These are phyloP conservation scores for Clonostachys byssicola DNA, from an alignment of 2,329 filamentous ascomycete genomes.

Conservation along the genomic window DNA sequence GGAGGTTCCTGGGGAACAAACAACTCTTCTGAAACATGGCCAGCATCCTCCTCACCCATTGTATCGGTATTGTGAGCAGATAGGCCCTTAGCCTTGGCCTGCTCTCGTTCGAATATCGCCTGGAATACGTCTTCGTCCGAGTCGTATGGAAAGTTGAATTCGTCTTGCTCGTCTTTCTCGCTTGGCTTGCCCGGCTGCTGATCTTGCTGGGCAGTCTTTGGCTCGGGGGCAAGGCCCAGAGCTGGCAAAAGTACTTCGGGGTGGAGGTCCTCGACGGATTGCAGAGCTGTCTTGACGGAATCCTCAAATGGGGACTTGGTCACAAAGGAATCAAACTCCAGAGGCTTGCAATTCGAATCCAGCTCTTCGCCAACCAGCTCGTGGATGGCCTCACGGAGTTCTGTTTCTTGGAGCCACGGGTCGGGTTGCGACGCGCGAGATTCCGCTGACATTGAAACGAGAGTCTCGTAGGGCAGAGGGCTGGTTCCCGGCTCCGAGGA, in stretches of 20 bases:
- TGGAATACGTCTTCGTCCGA: conserved; percentile 41
- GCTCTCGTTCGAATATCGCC: too few relatives aligned
- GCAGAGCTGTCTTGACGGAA: conserved; percentile 68
- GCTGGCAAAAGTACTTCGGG: conserved; percentile 46
- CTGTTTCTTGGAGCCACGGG: conserved; percentile 92
- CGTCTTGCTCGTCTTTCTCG: conserved; percentile 31
- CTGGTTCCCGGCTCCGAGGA: conserved; percentile 27
- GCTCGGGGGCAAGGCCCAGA: conserved; percentile 23
- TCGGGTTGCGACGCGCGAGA: conserved; percentile 65
- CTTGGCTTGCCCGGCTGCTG: too few relatives aligned
- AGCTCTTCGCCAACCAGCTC: conserved; percentile 63
- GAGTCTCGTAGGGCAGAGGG: conserved; percentile 75
- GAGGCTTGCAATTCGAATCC: conserved; percentile 26
- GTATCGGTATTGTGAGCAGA: too few relatives aligned
- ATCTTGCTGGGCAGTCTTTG: too few relatives aligned
- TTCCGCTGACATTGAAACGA: conserved; percentile 88
- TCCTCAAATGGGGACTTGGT: conserved; percentile 46
- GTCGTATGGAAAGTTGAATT: conserved; percentile 43
- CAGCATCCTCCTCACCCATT: too few relatives aligned
- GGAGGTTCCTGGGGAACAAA: too few relatives aligned
- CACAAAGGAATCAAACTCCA: conserved; percentile 65
- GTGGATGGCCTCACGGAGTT: conserved; percentile 64
- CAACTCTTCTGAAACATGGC: too few relatives aligned
- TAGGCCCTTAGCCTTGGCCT: too few relatives aligned
- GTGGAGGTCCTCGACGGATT: conserved; percentile 86